Evolutionary conservation across 2,329 filamentous ascomycete genomes (phyloP).

Genomic region (Thielaviopsis ethacetica): DNA sequence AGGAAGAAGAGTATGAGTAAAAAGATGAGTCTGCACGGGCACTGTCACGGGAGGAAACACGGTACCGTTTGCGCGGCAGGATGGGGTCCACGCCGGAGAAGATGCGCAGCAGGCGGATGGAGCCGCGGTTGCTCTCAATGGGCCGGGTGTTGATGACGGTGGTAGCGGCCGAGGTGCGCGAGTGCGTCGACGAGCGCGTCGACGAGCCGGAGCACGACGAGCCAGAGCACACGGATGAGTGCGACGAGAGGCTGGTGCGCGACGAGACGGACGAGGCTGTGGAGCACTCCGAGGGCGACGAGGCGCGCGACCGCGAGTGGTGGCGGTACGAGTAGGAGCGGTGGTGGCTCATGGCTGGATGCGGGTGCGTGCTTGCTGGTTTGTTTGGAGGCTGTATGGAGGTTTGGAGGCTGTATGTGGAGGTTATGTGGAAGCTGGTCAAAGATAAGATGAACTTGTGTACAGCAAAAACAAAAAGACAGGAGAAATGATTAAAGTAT

Average conservation of each 20-base stretch:
- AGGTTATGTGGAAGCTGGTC: too few species aligned
- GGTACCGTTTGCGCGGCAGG: conserved; percentile 3
- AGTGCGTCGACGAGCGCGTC: neutral
- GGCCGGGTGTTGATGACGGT: neutral
- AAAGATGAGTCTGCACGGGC: neutral
- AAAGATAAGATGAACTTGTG: neutral
- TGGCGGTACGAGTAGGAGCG: conserved; percentile 5
- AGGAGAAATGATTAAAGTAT: neutral
- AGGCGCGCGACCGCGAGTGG: conserved; percentile 1
- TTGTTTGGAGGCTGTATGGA: neutral
- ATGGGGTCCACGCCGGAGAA: conserved; percentile 12
- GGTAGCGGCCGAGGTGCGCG: neutral
- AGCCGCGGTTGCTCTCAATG: conserved; percentile 4
- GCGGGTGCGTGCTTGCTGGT: neutral
- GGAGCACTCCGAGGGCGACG: neutral
- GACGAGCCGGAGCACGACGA: neutral
- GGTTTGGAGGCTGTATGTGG: neutral
- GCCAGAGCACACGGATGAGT: neutral
- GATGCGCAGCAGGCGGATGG: conserved; percentile 10
- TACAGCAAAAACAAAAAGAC: neutral
- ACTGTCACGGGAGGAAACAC: neutral
- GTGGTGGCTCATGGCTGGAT: neutral
- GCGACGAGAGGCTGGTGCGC: neutral
- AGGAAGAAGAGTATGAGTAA: neutral
- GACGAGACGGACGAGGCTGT: neutral